Evolutionary conservation across 148 eudicot genomes (phyloP).

Genomic region (Euryodendron excelsum): DNA sequence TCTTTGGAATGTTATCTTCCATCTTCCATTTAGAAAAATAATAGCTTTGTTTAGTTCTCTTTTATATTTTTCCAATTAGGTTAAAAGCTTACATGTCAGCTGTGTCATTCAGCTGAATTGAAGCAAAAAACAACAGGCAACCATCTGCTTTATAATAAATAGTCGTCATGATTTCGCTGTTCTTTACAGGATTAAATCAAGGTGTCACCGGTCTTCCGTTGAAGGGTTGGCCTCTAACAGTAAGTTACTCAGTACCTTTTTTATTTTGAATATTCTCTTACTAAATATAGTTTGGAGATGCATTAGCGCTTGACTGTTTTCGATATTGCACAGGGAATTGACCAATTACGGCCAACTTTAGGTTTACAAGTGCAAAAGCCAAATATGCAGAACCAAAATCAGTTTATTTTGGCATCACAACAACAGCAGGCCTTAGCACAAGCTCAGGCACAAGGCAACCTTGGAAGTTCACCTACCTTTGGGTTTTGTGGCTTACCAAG

Average conservation of each 20-base stretch:
- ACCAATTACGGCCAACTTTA: slow-evolving; percentile 64
- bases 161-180: too few relatives aligned
- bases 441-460: slow-evolving; percentile 73
- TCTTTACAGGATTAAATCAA: slow-evolving; percentile 64
- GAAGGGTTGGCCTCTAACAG: slow-evolving; percentile 99
- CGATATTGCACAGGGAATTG: slow-evolving; percentile 61
- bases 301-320: slow-evolving; percentile 12
- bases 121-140: too few relatives aligned
- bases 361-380: slow-evolving; percentile 78
- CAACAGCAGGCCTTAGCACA: slow-evolving; percentile 79
- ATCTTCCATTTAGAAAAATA: not conserved
- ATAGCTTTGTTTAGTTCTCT: not conserved
- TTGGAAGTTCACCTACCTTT: slow-evolving; percentile 71
- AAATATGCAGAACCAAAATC: slow-evolving; percentile 63
- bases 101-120: not conserved
- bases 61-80: not conserved
- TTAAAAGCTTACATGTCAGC: not conserved
- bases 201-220: slow-evolving; percentile 78
- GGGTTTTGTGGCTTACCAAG: slow-evolving; percentile 85
- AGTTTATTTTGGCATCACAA: slow-evolving; percentile 78
- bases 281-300: not conserved
- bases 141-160: too few relatives aligned
- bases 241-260: slow-evolving; percentile 35
- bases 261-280: slow-evolving; percentile 2
- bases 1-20: not conserved